Evolutionary conservation across 2,329 filamentous ascomycete species (phyloP), one percentile per base, ranked within the genome.

Genomic region (Epichloe festucae): DNA sequence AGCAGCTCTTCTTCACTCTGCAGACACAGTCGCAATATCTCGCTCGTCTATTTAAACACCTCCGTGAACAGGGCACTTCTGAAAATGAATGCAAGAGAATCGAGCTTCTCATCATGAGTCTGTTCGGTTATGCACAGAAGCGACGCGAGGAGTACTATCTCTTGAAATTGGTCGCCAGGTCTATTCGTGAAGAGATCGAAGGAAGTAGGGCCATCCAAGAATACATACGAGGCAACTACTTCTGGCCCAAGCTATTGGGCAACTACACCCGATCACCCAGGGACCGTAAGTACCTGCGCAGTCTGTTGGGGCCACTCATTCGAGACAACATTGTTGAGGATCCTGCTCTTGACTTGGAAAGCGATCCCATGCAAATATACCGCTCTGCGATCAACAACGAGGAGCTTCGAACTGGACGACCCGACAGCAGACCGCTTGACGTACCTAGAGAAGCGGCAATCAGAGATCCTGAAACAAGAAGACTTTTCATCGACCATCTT

Each of bases 101-200:
- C 51, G 91, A 96, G 67, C 86, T 93, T 55, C 73, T 98, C 55
- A 88, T 95, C 69, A 96, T 98, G 89, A 88, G 89, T 10, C 75
- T 97, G 36, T 98, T 97, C 62, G 94, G 93, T 21, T 95, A 97
- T 63, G 91, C 93, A 1, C 93, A 98, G 66, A 98, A 97, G 73
- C 81, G 90, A 56, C 78, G 93, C 64, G 93, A 98, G 67, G 93
- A 98, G 64, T 98, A 97, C 70, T 95, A 96, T 66, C 76, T 98
- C 5, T 73, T 98, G 54, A 96, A 95, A 69, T 75, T 97, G 21
- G 83, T 98, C 52, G 76, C 84, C 15, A 78, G 86, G 49, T 90
- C 90, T 2, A 84, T 91, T 49, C 82, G 83, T 54, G 90, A 97
- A 65, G 91, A 96, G 62, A 78, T 96, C 40, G 86, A 93, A 42